Percentiles rank a stretch among this genome's conserved stretches.
Evolutionary conservation across 2,329 filamentous ascomycete genomes (phyloP).

Genomic region (Trichoderma sp.): DNA sequence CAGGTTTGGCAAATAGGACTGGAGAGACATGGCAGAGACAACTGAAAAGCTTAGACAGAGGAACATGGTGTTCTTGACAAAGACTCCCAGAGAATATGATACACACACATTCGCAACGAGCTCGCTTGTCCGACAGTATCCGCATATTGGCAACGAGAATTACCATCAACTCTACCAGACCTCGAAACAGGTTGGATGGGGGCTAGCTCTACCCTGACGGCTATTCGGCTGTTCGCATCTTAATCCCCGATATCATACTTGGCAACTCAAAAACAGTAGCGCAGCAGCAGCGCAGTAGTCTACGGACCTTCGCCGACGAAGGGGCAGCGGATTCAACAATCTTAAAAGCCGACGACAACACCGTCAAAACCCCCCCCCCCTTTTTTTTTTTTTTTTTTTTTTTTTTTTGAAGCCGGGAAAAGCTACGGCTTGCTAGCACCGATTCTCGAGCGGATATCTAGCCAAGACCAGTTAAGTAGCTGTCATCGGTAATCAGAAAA

Average conservation of each 20-base stretch:
- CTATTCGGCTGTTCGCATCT: background rate
- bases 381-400: background rate
- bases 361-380: background rate
- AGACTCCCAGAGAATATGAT: background rate
- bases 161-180: background rate
- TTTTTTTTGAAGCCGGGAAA: background rate
- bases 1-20: background rate
- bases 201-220: background rate
- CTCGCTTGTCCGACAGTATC: background rate
- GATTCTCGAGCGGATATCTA: background rate
- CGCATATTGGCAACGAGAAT: background rate
- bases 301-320: background rate
- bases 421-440: background rate
- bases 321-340: background rate
- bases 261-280: background rate
- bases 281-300: background rate
- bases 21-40: background rate
- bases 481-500: background rate
- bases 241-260: background rate
- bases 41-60: background rate
- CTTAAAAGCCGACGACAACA: background rate
- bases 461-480: constrained; percentile 2
- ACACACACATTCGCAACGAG: background rate
- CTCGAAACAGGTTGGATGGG: background rate
- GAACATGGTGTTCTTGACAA: background rate